These are phyloP conservation scores for Suillus spraguei DNA, from an alignment of 768 basidiomycete species.

Conservation along the genomic window DNA sequence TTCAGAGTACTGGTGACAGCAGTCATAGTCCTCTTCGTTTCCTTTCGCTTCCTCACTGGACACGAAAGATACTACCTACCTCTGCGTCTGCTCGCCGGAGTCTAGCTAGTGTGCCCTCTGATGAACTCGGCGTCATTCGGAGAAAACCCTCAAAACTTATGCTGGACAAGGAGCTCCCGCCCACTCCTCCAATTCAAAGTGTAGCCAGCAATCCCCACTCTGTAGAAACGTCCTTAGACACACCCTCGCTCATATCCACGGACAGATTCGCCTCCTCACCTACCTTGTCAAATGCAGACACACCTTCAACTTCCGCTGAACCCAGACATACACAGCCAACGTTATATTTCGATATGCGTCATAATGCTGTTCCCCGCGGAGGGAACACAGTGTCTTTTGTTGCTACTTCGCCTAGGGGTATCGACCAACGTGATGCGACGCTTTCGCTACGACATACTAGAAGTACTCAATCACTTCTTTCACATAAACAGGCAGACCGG, in stretches of 20 bases:
- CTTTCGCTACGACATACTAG: conserved; percentile 48
- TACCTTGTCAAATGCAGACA: background rate
- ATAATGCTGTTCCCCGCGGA: conserved; percentile 49
- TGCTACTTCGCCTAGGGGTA: conserved; percentile 26
- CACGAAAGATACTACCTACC: conserved; percentile 46
- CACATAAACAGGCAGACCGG: conserved; percentile 10
- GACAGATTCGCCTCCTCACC: background rate
- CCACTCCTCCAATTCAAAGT: conserved; percentile 39
- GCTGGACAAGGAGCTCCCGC: conserved; percentile 53
- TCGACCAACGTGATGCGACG: conserved; percentile 12
- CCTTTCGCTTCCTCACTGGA: conserved; percentile 69
- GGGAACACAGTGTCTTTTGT: conserved; percentile 52
- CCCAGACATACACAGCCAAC: conserved; percentile 52
- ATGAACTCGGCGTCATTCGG: conserved; percentile 28
- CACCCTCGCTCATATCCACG: background rate
- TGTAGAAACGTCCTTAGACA: background rate
- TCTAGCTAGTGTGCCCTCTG: conserved; percentile 23
- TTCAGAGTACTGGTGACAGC: conserved; percentile 35
- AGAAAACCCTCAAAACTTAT: conserved; percentile 19
- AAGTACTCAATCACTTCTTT: conserved; percentile 44
- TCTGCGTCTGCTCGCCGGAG: conserved; percentile 34
- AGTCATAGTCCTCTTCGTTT: conserved; percentile 44
- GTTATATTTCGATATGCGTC: conserved; percentile 60
- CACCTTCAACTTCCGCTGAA: conserved; percentile 24
- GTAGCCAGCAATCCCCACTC: background rate